Percentiles rank a stretch among this genome's conserved stretches.
These are phyloP conservation scores for Afroboletus lepidellus DNA, from an alignment of 1,284 basidiomycete genomes.

Conservation along the genomic window DNA sequence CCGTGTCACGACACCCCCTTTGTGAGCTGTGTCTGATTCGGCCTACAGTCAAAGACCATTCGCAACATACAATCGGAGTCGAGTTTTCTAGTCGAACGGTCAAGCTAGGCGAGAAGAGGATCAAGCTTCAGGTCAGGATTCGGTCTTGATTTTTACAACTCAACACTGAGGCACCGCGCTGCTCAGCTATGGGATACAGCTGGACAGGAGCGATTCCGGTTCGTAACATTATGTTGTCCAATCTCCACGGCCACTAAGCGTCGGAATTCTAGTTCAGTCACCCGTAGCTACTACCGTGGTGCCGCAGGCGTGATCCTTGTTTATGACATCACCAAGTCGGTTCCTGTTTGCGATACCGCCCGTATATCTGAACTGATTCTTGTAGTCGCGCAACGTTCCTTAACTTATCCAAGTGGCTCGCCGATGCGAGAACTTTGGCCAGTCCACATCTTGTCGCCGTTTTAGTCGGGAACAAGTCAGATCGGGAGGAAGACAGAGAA, in stretches of 20 bases:
- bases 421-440: constrained; percentile 86
- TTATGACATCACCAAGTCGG: constrained; percentile 93
- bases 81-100: constrained; percentile 92
- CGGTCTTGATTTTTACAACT: not conserved
- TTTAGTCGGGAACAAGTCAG: constrained; percentile 94
- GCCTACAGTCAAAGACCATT: constrained; percentile 86
- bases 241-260: constrained; percentile 10
- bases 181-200: constrained; percentile 94
- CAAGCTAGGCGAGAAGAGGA: constrained; percentile 86
- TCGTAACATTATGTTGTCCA: constrained; percentile 22
- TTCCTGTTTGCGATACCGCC: constrained; percentile 13
- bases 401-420: constrained; percentile 84
- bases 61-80: constrained; percentile 96
- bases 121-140: constrained; percentile 83
- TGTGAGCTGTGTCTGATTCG: constrained; percentile 8
- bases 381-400: constrained; percentile 76
- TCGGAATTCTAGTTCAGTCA: constrained; percentile 72
- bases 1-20: constrained; percentile 38
- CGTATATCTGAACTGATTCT: constrained; percentile 16
- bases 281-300: constrained; percentile 94
- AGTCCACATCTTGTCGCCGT: constrained; percentile 89
- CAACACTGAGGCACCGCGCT: constrained; percentile 14
- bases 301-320: constrained; percentile 94
- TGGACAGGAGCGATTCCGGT: constrained; percentile 92
- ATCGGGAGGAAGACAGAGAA: constrained; percentile 90